A percentile compares a stretch with the other conserved stretches of the same genome.
These are phyloP conservation scores for Epichloe gansuensis DNA, from an alignment of 2,329 filamentous ascomycete species.

Conservation along the genomic window DNA sequence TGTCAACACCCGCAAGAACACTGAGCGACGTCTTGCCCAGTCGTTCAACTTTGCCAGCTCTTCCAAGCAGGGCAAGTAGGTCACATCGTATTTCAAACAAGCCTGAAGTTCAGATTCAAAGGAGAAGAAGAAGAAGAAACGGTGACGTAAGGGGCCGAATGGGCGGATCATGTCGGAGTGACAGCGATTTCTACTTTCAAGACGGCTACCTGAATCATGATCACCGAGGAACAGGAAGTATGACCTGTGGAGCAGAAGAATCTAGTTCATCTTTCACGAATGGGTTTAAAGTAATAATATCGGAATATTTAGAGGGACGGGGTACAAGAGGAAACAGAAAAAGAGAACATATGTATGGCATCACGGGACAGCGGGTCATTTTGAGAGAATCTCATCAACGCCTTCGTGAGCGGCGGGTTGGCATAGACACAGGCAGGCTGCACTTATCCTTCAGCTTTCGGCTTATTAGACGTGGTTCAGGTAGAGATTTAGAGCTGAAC, in stretches of 20 bases:
- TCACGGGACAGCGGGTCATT: neutral
- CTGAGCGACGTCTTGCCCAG: constrained; percentile 31
- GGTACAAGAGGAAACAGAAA: neutral
- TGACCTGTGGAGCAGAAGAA: neutral
- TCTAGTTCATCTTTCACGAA: neutral
- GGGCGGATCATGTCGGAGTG: neutral
- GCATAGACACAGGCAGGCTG: constrained; percentile 1
- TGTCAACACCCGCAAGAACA: constrained; percentile 67
- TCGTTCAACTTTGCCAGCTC: constrained; percentile 27
- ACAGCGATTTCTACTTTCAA: neutral
- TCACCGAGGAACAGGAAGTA: neutral
- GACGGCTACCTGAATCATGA: neutral
- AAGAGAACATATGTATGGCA: neutral
- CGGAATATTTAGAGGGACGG: neutral
- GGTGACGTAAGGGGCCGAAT: neutral
- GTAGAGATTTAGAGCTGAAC: constrained; percentile 1
- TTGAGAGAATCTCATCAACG: neutral
- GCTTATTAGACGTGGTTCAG: neutral
- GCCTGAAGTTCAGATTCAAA: neutral
- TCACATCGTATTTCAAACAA: neutral
- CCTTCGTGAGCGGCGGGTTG: neutral
- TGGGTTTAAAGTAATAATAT: neutral
- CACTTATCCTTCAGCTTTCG: neutral
- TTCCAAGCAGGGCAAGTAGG: constrained; percentile 22
- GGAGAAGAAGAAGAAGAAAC: neutral